These are phyloP conservation scores for Baorangia bicolor DNA, from an alignment of 768 basidiomycete species.

Conservation along the genomic window DNA sequence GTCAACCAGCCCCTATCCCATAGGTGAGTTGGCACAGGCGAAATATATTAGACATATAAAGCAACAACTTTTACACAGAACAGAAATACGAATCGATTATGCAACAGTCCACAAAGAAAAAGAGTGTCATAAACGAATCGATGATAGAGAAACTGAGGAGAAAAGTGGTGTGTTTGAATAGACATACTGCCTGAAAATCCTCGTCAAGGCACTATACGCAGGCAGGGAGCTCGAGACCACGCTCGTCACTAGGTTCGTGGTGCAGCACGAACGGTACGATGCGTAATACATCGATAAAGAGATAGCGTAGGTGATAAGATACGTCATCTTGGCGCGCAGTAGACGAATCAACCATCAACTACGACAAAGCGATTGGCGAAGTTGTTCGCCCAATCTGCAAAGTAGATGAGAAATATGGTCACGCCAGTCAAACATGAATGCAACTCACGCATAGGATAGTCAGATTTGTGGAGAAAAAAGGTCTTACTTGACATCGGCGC, in stretches of 20 bases:
- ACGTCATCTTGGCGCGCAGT: constrained; percentile 30
- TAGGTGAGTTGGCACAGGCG: background rate
- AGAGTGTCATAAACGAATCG: constrained; percentile 2
- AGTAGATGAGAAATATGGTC: constrained; percentile 16
- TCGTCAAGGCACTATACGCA: constrained; percentile 22
- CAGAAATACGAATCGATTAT: constrained; percentile 3
- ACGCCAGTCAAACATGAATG: background rate
- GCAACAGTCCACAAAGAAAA: constrained; percentile 13
- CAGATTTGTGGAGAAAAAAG: constrained; percentile 3
- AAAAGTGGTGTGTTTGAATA: constrained; percentile 9
- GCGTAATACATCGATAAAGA: constrained; percentile 58
- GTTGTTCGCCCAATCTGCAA: constrained; percentile 32
- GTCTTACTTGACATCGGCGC: constrained; percentile 61
- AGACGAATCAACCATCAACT: constrained; percentile 40
- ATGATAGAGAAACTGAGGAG: background rate
- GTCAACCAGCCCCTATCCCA: background rate
- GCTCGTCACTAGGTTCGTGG: constrained; percentile 64
- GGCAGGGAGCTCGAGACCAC: constrained; percentile 51
- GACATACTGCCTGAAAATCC: constrained; percentile 26
- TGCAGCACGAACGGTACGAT: constrained; percentile 58
- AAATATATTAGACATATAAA: constrained; percentile 19
- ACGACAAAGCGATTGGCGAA: constrained; percentile 41
- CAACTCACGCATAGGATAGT: constrained; percentile 30
- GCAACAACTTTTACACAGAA: background rate
- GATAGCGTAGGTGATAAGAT: constrained; percentile 35